A percentile compares a stretch with the other conserved stretches of the same genome.
Evolutionary conservation across 1,284 basidiomycete genomes (phyloP).

Genomic region (Ceratobasidium sp.): DNA sequence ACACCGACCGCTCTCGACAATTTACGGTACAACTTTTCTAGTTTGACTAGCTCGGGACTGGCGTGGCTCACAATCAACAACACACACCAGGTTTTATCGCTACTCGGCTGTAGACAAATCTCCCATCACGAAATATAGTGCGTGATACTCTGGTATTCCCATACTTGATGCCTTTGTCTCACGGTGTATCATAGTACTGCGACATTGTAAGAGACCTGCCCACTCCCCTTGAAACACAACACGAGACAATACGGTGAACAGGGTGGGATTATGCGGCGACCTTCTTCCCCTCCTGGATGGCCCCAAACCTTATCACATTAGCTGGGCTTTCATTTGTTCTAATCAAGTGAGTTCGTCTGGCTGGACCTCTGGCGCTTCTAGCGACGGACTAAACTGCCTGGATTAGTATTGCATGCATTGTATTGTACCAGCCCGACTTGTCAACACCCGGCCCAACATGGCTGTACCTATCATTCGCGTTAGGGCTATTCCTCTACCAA

Average conservation of each 20-base stretch:
- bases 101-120: constrained; percentile 52
- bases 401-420: constrained; percentile 47
- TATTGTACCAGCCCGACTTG: constrained; percentile 49
- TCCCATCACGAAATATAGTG: constrained; percentile 51
- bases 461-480: constrained; percentile 51
- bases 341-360: constrained; percentile 48
- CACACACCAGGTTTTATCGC: constrained; percentile 39
- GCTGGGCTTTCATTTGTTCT: constrained; percentile 51
- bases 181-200: constrained; percentile 45
- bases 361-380: background rate
- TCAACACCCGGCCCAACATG: constrained; percentile 49
- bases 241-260: constrained; percentile 7
- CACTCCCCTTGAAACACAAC: background rate
- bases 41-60: background rate
- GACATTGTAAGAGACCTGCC: constrained; percentile 47
- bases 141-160: constrained; percentile 2
- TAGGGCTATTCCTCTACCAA: constrained; percentile 52
- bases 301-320: constrained; percentile 52
- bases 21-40: constrained; percentile 1
- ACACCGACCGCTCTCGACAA: constrained; percentile 29
- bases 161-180: background rate
- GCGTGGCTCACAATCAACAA: background rate
- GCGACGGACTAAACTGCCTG: background rate
- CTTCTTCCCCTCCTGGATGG: constrained; percentile 51
- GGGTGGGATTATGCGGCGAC: constrained; percentile 51